These are phyloP conservation scores for Neurospora sp. DNA, from an alignment of 2,329 filamentous ascomycete species.

Conservation along the genomic window DNA sequence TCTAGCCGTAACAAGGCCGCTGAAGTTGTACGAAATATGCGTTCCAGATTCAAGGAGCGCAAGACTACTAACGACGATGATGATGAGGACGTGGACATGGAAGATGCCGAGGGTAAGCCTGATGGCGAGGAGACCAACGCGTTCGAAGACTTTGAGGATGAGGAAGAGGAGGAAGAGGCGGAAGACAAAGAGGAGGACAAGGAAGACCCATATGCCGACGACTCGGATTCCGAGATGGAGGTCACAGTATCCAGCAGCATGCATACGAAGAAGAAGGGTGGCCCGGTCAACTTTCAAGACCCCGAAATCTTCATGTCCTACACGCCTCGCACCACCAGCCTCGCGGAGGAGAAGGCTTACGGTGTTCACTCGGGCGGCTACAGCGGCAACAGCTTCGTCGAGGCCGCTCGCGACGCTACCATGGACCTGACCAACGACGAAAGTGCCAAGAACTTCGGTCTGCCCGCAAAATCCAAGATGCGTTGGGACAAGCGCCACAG, in stretches of 20 bases:
- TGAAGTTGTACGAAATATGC: slow-evolving; percentile 65
- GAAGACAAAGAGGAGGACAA: slow-evolving; percentile 27
- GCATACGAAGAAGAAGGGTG: slow-evolving; percentile 35
- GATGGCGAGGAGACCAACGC: slow-evolving; percentile 34
- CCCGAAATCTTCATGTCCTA: slow-evolving; percentile 95
- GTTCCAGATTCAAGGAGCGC: slow-evolving; percentile 57
- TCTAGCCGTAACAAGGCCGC: slow-evolving; percentile 53
- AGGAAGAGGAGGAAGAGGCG: slow-evolving; percentile 27
- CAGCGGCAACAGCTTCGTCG: slow-evolving; percentile 68
- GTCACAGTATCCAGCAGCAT: slow-evolving; percentile 58
- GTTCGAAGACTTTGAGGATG: slow-evolving; percentile 23
- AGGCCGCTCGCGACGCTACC: slow-evolving; percentile 74
- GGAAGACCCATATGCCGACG: slow-evolving; percentile 36
- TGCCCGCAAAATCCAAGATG: slow-evolving; percentile 65
- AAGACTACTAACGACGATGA: slow-evolving; percentile 28
- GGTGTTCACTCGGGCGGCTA: slow-evolving; percentile 73
- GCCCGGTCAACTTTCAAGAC: slow-evolving; percentile 63
- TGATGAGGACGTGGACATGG: slow-evolving; percentile 20
- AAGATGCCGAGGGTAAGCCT: slow-evolving; percentile 26
- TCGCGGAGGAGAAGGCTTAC: slow-evolving; percentile 85
- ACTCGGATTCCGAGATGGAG: slow-evolving; percentile 54
- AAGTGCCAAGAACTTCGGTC: slow-evolving; percentile 65
- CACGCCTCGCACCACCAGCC: slow-evolving; percentile 68
- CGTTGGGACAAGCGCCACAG: slow-evolving; percentile 96
- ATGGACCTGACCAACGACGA: slow-evolving; percentile 96